Evolutionary conservation across 2,329 filamentous ascomycete genomes (phyloP).

Genomic region (Sporothrix euskadiensis): DNA sequence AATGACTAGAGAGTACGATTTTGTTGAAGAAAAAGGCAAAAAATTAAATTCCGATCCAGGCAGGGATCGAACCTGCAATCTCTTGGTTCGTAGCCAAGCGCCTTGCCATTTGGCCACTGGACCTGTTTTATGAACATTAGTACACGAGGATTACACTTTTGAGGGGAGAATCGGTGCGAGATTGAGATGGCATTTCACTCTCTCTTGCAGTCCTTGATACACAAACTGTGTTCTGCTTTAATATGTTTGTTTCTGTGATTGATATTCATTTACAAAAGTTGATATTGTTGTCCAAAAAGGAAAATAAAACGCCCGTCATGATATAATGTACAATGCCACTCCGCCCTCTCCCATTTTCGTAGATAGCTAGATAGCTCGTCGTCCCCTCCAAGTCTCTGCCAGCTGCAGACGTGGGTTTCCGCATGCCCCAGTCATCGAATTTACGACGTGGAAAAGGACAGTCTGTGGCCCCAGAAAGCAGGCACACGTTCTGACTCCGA

Average conservation of each 20-base stretch:
- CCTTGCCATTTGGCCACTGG: slow-evolving; percentile 41
- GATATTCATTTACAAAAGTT: background rate
- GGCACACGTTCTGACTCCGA: too few species aligned
- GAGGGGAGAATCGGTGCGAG: background rate
- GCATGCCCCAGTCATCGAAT: background rate
- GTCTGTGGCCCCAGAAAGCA: background rate
- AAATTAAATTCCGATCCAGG: slow-evolving; percentile 32
- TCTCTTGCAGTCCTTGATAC: background rate
- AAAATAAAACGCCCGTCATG: slow-evolving; percentile 25
- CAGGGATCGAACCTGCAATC: slow-evolving; percentile 44
- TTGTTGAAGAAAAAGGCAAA: background rate
- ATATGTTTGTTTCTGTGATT: background rate
- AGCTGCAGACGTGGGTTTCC: background rate
- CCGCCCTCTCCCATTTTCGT: background rate
- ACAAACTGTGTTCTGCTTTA: background rate
- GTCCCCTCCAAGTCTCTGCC: background rate
- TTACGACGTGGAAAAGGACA: background rate
- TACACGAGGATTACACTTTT: background rate
- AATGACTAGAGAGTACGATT: background rate
- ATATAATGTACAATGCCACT: slow-evolving; percentile 22
- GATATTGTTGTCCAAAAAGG: slow-evolving; percentile 11
- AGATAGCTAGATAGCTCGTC: background rate
- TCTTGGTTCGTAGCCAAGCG: slow-evolving; percentile 44
- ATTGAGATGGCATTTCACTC: background rate
- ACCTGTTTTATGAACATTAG: slow-evolving; percentile 22